These are phyloP conservation scores for Gymnopilus dilepis DNA, from an alignment of 768 basidiomycete genomes.

Conservation along the genomic window DNA sequence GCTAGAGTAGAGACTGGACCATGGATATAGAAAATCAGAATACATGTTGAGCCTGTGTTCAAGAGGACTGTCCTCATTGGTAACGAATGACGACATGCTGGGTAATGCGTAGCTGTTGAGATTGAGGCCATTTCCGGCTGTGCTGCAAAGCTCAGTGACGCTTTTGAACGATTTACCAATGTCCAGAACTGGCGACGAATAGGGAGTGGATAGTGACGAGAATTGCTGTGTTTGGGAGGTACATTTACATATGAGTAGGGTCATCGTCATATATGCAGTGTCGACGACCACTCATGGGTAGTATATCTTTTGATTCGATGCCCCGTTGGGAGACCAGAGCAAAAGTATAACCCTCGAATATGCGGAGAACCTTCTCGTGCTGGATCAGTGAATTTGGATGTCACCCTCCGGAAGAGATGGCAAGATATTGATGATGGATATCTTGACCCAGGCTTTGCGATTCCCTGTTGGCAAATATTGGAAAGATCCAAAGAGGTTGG, in stretches of 20 bases:
- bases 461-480: constrained; percentile 44
- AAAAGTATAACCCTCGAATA: constrained; percentile 62
- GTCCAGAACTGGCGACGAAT: constrained; percentile 74
- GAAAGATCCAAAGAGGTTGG: constrained; percentile 71
- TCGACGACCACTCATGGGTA: constrained; percentile 52
- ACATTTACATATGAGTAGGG: constrained; percentile 34
- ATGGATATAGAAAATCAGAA: constrained; percentile 72
- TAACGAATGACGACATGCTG: constrained; percentile 44
- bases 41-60: constrained; percentile 55
- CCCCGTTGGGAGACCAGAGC: constrained; percentile 50
- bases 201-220: constrained; percentile 52
- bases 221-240: constrained; percentile 46
- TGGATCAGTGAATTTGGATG: constrained; percentile 59
- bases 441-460: constrained; percentile 38
- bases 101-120: constrained; percentile 68
- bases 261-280: constrained; percentile 22
- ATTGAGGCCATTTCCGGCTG: constrained; percentile 56
- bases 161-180: constrained; percentile 57
- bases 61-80: constrained; percentile 11
- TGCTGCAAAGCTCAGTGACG: constrained; percentile 56
- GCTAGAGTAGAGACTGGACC: constrained; percentile 57
- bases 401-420: constrained; percentile 48
- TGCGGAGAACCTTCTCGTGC: constrained; percentile 50
- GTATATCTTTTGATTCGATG: constrained; percentile 46
- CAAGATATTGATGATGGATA: constrained; percentile 65